Conservation (phyloP, 768 basidiomycete genomes). For the Bullera alba region DNA sequence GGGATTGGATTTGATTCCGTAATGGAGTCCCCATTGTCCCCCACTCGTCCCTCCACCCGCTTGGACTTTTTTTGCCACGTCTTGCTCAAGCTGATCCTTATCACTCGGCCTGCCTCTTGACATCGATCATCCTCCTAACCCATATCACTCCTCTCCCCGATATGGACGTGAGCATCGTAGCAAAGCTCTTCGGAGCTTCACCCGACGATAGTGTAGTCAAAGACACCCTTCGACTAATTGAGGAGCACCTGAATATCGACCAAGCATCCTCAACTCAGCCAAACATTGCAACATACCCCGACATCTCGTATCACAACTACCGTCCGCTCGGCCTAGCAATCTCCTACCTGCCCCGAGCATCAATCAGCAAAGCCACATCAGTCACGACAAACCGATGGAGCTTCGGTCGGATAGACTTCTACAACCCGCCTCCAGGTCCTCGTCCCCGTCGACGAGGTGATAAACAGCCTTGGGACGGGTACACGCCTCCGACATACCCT, state of each 20-base stretch:
- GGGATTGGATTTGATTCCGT: no score
- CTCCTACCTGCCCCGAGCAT: conserved; percentile 57
- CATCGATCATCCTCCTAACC: no score
- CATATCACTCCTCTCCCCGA: background rate
- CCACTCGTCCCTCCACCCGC: no score
- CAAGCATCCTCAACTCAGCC: no score
- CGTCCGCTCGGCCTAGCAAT: conserved; percentile 70
- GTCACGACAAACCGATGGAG: conserved; percentile 45
- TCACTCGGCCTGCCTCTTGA: no score
- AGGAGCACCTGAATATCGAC: background rate
- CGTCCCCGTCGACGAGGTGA: conserved; percentile 40
- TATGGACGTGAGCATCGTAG: background rate
- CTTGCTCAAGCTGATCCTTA: no score
- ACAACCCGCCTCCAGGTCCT: conserved; percentile 51
- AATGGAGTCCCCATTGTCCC: no score
- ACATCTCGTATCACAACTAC: conserved; percentile 83
- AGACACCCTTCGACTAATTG: no score
- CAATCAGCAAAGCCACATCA: no score
- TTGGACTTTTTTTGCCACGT: no score
- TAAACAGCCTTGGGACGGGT: conserved; percentile 49
- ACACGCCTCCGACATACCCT: conserved; percentile 53
- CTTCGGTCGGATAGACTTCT: conserved; percentile 73
- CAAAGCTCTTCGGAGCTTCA: background rate
- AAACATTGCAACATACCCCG: conserved; percentile 70
- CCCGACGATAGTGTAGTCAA: background rate